These are phyloP conservation scores for Colletotrichum spinosum DNA, from an alignment of 2,329 filamentous ascomycete genomes.

Conservation along the genomic window DNA sequence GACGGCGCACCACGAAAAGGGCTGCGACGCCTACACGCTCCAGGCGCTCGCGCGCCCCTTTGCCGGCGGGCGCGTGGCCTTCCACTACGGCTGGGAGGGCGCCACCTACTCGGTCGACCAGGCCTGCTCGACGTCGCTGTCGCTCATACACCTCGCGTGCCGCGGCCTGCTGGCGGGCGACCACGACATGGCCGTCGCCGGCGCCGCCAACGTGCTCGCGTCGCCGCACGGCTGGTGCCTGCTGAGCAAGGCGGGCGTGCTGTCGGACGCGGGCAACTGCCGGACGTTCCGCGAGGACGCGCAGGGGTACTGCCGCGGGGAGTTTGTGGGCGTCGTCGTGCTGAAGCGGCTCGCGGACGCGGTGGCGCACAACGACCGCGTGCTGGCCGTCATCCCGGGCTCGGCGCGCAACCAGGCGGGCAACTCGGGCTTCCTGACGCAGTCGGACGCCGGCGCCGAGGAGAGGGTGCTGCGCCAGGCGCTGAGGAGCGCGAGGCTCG, in stretches of 20 bases:
- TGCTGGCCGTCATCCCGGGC: conserved; percentile 54
- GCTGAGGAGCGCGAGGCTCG: conserved; percentile 49
- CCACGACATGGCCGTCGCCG: conserved; percentile 48
- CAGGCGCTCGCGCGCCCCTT: too few relatives aligned
- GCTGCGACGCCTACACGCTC: too few relatives aligned
- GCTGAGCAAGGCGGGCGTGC: conserved; percentile 41
- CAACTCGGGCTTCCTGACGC: conserved; percentile 45
- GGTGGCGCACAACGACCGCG: conserved; percentile 57
- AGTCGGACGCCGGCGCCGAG: conserved; percentile 38
- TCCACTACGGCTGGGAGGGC: too few relatives aligned
- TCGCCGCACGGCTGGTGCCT: conserved; percentile 1
- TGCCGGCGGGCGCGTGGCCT: too few relatives aligned
- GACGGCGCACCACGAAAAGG: too few relatives aligned
- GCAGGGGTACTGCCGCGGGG: conserved; percentile 64
- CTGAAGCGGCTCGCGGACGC: conserved; percentile 61
- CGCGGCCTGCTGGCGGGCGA: conserved; percentile 45
- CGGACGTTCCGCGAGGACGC: conserved; percentile 47
- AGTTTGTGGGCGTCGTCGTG: conserved; percentile 57
- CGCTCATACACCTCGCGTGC: conserved; percentile 47
- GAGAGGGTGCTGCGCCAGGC: conserved; percentile 60
- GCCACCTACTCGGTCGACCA: too few relatives aligned
- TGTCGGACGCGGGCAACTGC: conserved; percentile 46
- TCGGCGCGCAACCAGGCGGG: conserved; percentile 56
- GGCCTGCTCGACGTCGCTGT: neutral
- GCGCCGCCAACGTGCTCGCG: conserved; percentile 52